Evolutionary conservation across 129 eudicot species (phyloP).

Genomic region (Flaveria brownii): DNA sequence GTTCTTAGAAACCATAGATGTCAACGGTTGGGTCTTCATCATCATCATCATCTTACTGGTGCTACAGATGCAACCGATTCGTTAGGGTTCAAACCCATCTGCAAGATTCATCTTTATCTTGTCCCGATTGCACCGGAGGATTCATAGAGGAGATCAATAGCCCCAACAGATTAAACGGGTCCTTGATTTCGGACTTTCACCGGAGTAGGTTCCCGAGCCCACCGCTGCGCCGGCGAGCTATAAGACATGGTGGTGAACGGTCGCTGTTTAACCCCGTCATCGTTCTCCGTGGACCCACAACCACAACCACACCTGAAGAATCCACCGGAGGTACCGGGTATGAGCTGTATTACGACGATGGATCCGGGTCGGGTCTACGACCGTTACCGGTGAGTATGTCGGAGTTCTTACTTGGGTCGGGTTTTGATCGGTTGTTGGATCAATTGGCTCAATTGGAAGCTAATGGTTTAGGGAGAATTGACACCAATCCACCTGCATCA

Average conservation of each 20-base stretch:
- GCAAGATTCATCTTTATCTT: conserved; percentile 50
- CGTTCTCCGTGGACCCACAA: conserved; percentile 38
- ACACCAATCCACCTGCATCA: conserved; percentile 80
- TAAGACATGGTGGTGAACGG: conserved; percentile 54
- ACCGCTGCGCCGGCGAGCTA: conserved; percentile 56
- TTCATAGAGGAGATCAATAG: conserved; percentile 65
- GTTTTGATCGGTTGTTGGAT: conserved; percentile 55
- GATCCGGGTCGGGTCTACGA: conserved; percentile 84
- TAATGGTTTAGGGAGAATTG: conserved; percentile 73
- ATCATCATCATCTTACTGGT: conserved; percentile 62
- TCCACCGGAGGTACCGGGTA: conserved; percentile 35
- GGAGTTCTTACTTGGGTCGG: conserved; percentile 40
- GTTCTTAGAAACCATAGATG: conserved; percentile 29
- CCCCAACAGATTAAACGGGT: neutral
- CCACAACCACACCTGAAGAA: conserved; percentile 4
- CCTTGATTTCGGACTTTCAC: too few species aligned
- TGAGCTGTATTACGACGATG: conserved; percentile 88
- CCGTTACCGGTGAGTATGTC: conserved; percentile 84
- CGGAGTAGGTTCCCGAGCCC: too few species aligned
- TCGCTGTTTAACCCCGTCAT: conserved; percentile 62
- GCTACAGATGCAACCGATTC: conserved; percentile 85
- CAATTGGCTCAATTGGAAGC: conserved; percentile 71
- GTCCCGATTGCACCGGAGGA: conserved; percentile 83
- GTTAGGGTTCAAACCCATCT: conserved; percentile 49
- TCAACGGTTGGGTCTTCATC: conserved; percentile 47